phyloP scores from a whole-genome alignment of 2,329 filamentous ascomycete genomes.

The Fusarium oligoseptatum region DNA sequence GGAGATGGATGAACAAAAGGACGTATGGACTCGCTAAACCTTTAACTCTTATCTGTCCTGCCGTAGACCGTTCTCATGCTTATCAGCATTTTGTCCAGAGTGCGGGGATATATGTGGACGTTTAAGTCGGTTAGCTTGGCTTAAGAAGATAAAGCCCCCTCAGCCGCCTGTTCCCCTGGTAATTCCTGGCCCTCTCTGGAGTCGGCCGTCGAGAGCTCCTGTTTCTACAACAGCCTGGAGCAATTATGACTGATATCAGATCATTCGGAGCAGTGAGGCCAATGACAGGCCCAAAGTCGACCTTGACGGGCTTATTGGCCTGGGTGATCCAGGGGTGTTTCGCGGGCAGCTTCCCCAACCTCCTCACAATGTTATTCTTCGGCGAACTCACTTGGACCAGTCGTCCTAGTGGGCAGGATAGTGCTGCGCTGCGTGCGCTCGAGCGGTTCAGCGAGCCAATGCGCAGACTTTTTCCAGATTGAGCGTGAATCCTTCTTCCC shows the following conservation, averaged over 20 bases:
- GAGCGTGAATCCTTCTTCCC: not conserved
- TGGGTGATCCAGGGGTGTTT: not conserved
- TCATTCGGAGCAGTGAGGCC: slow-evolving; percentile 1
- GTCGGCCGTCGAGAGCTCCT: not conserved
- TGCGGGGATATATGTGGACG: not conserved
- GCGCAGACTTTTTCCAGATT: not conserved
- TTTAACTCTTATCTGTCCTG: not conserved
- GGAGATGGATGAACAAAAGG: not conserved
- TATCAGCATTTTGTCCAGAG: not conserved
- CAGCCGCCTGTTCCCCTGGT: not conserved
- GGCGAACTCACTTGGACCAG: not conserved
- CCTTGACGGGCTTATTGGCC: slow-evolving; percentile 28
- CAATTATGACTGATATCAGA: not conserved
- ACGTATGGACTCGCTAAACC: not conserved
- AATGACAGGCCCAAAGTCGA: slow-evolving; percentile 16
- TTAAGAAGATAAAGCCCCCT: not conserved
- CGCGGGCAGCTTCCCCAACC: not conserved
- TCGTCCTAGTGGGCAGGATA: not conserved
- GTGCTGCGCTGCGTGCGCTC: not conserved
- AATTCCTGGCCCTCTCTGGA: not conserved
- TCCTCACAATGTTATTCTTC: not conserved
- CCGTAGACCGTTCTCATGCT: not conserved
- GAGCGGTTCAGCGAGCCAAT: not conserved
- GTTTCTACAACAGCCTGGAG: not conserved
- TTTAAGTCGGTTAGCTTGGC: not conserved